A percentile compares a stretch with the other conserved stretches of the same genome.
These are phyloP conservation scores for Lonicera japonica DNA, from an alignment of 129 eudicot genomes.

Conservation along the genomic window DNA sequence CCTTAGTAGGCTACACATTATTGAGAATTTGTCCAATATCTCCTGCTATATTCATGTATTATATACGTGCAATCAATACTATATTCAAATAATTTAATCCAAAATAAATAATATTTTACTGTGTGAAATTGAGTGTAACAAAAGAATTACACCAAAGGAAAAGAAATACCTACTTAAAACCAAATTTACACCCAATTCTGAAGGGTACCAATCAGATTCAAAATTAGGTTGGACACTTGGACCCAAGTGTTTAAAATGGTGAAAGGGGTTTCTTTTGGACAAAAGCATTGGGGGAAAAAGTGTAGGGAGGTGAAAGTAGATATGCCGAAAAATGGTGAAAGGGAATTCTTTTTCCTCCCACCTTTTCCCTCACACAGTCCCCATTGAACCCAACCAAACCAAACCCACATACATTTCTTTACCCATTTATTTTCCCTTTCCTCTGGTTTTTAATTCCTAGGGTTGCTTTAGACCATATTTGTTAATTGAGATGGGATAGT, in stretches of 20 bases:
- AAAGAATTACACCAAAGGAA: too few species aligned
- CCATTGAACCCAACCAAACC: conserved; percentile 1
- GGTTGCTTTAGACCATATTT: not conserved
- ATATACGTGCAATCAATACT: too few species aligned
- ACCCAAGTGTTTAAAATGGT: not conserved
- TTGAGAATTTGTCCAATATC: too few species aligned
- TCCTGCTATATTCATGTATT: too few species aligned
- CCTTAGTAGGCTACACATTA: too few species aligned
- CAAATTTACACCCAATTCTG: too few species aligned
- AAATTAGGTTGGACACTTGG: not conserved
- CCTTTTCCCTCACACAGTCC: conserved; percentile 1
- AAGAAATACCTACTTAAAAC: too few species aligned
- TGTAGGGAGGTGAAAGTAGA: conserved; percentile 17
- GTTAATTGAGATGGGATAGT: not conserved
- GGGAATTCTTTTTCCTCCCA: not conserved
- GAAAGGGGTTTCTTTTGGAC: not conserved
- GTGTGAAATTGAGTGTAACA: too few species aligned
- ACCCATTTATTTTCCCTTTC: not conserved
- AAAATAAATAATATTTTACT: too few species aligned
- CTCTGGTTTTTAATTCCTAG: not conserved
- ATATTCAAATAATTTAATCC: too few species aligned
- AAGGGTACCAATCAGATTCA: too few species aligned
- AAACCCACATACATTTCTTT: not conserved
- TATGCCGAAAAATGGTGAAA: conserved; percentile 9
- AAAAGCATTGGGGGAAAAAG: conserved; percentile 6